Conservation (phyloP, 331 rosid species). For the Quercus tomentella region DNA sequence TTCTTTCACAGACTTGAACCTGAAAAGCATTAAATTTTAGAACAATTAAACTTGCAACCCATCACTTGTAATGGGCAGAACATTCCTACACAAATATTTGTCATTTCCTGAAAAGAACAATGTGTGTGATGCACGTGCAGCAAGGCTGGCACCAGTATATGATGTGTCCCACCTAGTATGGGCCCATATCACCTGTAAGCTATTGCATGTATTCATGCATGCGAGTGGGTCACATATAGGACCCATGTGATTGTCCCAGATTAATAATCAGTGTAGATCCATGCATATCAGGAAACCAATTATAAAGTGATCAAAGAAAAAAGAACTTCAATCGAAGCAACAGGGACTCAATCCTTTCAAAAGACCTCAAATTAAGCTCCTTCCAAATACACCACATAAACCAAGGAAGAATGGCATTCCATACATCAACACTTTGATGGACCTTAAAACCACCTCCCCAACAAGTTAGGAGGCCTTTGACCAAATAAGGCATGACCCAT, state of each 20-base stretch:
- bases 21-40: constrained; percentile 25
- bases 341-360: too few species aligned
- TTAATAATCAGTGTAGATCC: not conserved
- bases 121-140: not conserved
- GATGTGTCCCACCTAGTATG: not conserved
- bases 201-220: not conserved
- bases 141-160: not conserved
- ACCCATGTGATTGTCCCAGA: not conserved
- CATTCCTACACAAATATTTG: not conserved
- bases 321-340: too few species aligned
- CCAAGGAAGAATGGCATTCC: too few species aligned
- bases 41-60: not conserved
- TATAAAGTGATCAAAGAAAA: too few species aligned
- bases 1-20: constrained; percentile 98
- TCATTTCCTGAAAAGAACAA: not conserved
- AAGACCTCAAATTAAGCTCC: too few species aligned
- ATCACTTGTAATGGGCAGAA: not conserved
- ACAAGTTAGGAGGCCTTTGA: too few species aligned
- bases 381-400: too few species aligned
- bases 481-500: too few species aligned
- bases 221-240: not conserved
- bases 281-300: not conserved
- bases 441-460: too few species aligned
- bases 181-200: not conserved
- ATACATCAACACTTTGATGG: too few species aligned